A percentile compares a stretch with the other conserved stretches of the same genome.
Conservation (phyloP, 176 grass and related monocot genomes). For the Eragrostis nindensis region DNA sequence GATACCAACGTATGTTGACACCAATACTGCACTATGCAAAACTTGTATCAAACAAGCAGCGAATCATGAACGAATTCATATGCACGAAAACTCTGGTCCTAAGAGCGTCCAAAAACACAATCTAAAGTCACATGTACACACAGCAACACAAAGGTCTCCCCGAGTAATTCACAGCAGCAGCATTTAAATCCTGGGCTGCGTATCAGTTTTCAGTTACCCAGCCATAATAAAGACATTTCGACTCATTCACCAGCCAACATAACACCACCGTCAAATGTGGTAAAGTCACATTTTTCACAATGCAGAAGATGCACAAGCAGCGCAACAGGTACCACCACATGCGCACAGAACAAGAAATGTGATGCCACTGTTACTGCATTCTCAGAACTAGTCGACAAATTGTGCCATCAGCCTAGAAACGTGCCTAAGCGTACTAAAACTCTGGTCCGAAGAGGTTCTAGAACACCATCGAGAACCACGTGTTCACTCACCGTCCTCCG, state of each 20-base stretch:
- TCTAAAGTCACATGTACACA: background rate
- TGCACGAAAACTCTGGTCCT: slow-evolving; percentile 13
- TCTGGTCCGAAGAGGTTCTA: background rate
- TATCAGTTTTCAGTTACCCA: background rate
- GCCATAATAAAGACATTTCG: background rate
- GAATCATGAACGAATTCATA: background rate
- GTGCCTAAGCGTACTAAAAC: slow-evolving; percentile 28
- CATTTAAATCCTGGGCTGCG: background rate
- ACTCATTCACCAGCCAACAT: background rate
- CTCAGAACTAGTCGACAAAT: slow-evolving; percentile 23
- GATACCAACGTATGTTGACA: background rate
- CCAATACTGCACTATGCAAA: background rate
- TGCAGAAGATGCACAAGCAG: slow-evolving; percentile 6
- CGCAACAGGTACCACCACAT: background rate
- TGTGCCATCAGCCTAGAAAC: slow-evolving; percentile 14
- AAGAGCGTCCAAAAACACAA: background rate
- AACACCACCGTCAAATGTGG: background rate
- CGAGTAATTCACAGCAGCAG: slow-evolving; percentile 2
- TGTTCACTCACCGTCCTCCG: background rate
- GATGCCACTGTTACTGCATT: slow-evolving; percentile 29
- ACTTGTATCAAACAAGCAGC: slow-evolving; percentile 5
- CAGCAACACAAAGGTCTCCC: background rate
- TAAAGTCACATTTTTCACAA: background rate
- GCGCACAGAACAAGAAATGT: slow-evolving; percentile 33
- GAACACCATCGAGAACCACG: slow-evolving; percentile 18